Conservation (phyloP, 768 basidiomycete genomes). For the Boletus edulis region DNA sequence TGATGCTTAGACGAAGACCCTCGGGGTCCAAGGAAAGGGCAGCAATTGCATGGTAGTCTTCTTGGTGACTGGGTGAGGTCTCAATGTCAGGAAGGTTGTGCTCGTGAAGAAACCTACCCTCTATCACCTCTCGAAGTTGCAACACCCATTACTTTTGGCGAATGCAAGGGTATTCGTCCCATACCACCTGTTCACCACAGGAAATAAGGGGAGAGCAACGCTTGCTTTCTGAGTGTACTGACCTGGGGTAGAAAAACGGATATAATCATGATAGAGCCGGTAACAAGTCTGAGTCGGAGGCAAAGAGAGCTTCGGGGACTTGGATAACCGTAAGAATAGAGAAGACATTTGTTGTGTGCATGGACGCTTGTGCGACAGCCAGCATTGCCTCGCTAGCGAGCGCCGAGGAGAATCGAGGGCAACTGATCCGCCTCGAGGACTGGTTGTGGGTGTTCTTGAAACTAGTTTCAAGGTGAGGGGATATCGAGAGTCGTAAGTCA, state of each 20-base stretch:
- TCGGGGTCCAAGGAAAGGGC: constrained; percentile 73
- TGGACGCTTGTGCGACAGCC: constrained; percentile 18
- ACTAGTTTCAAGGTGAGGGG: constrained; percentile 23
- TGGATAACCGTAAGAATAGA: constrained; percentile 22
- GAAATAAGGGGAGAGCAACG: constrained; percentile 2
- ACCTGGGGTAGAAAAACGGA: constrained; percentile 52
- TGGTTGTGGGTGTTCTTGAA: constrained; percentile 1
- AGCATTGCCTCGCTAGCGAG: constrained; percentile 30
- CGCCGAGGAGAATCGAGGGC: constrained; percentile 1
- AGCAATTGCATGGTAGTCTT: constrained; percentile 80
- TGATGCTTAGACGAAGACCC: constrained; percentile 65
- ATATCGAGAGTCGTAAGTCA: background rate
- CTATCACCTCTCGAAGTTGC: constrained; percentile 75
- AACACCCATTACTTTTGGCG: constrained; percentile 76
- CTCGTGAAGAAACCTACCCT: constrained; percentile 41
- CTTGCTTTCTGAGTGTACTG: constrained; percentile 20
- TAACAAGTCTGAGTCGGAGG: constrained; percentile 15
- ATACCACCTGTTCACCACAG: constrained; percentile 46
- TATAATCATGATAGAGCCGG: constrained; percentile 65
- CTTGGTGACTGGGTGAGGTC: constrained; percentile 65
- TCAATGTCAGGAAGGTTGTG: background rate
- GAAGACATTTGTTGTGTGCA: constrained; percentile 30
- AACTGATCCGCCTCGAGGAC: constrained; percentile 12
- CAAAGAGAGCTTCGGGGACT: constrained; percentile 10
- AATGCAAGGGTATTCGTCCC: constrained; percentile 66